Percentiles rank a stretch among this genome's conserved stretches.
phyloP scores from a whole-genome alignment of 805 yeast species.

The Komagataella populi region DNA sequence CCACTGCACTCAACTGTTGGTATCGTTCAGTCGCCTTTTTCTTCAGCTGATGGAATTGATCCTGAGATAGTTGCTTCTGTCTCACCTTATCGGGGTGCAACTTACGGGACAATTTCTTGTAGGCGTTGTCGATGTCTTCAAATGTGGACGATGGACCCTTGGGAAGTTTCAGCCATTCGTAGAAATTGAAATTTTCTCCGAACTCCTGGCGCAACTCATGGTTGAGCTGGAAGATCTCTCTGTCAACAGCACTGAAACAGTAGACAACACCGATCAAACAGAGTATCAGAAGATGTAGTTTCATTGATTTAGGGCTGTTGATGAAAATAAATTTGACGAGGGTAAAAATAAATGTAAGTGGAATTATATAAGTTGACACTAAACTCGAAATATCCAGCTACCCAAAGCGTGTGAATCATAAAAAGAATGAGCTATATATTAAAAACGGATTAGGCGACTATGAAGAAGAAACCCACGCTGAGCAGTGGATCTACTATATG shows the following conservation, averaged over 20 bases:
- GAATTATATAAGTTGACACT: background rate
- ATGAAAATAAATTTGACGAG: background rate
- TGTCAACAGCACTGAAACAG: constrained; percentile 39
- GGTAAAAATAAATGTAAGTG: background rate
- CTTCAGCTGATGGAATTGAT: constrained; percentile 12
- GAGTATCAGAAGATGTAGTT: background rate
- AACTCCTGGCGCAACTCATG: constrained; percentile 50
- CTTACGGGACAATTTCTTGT: constrained; percentile 54
- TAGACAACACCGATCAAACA: background rate
- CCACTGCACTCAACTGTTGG: constrained; percentile 64
- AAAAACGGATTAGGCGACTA: background rate
- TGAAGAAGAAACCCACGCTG: background rate
- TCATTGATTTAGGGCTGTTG: background rate
- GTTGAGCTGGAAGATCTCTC: constrained; percentile 67
- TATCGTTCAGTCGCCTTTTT: constrained; percentile 54
- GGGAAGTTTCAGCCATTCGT: constrained; percentile 47
- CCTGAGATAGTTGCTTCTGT: constrained; percentile 17
- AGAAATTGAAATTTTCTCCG: constrained; percentile 50
- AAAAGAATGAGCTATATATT: background rate
- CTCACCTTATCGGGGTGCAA: constrained; percentile 79
- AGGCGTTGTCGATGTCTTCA: constrained; percentile 49
- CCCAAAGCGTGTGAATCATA: background rate
- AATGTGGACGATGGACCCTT: constrained; percentile 25
- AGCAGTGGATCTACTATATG: background rate
- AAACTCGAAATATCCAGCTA: background rate